These are phyloP conservation scores for Fusarium ambrosium DNA, from an alignment of 2,329 filamentous ascomycete species.

Conservation along the genomic window DNA sequence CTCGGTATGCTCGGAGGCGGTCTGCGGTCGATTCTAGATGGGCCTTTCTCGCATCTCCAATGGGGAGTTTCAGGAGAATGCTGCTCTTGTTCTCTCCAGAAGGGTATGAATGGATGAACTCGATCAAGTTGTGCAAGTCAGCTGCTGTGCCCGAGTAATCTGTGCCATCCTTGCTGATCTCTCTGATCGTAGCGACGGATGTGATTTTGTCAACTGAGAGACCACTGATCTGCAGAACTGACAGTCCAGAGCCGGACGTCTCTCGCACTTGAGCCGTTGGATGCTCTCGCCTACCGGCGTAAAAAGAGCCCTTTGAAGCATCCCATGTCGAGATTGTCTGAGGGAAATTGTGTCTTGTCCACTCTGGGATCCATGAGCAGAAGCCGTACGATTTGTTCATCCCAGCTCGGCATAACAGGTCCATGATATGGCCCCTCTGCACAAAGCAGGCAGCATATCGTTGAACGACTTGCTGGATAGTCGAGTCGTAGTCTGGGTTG, in stretches of 20 bases:
- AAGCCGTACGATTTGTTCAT: neutral
- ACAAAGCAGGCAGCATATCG: neutral
- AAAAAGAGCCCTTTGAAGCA: neutral
- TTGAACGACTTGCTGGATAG: neutral
- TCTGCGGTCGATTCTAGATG: neutral
- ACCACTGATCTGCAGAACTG: neutral
- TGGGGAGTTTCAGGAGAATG: neutral
- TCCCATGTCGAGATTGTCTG: neutral
- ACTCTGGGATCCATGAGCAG: neutral
- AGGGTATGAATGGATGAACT: neutral
- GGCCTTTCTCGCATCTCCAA: neutral
- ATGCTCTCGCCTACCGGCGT: neutral
- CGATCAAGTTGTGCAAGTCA: neutral
- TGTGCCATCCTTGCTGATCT: too few species aligned
- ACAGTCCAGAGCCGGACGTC: neutral
- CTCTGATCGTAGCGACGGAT: neutral
- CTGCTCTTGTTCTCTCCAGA: neutral
- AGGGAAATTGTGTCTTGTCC: neutral
- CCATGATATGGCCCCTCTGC: neutral
- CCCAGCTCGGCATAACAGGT: neutral
- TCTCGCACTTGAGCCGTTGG: neutral
- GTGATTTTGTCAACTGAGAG: neutral
- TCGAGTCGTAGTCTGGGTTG: neutral
- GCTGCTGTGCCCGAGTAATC: rapidly evolving
- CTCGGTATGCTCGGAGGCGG: neutral